A percentile compares a stretch with the other conserved stretches of the same genome.
phyloP scores from a whole-genome alignment of 129 eudicot genomes.

The Scalesia atractyloides region DNA sequence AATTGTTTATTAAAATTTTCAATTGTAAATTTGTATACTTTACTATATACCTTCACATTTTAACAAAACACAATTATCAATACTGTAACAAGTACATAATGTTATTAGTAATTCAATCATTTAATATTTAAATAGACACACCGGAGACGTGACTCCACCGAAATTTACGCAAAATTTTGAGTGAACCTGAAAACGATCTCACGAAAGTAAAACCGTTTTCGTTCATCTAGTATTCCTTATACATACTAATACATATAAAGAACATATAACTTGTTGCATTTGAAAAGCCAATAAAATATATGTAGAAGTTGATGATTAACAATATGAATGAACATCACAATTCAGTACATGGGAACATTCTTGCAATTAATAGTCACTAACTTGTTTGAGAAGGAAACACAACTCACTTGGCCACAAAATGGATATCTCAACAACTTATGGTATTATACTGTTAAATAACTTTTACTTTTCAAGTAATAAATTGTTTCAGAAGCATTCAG shows the following conservation, averaged over 20 bases:
- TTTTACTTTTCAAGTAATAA: background rate
- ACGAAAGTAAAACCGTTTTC: background rate
- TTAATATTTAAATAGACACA: background rate
- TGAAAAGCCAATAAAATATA: background rate
- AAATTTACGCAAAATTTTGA: no score
- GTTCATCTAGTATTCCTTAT: background rate
- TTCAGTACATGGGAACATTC: background rate
- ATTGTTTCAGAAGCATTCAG: constrained; percentile 13
- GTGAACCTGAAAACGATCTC: background rate
- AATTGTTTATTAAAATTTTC: background rate
- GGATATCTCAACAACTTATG: constrained; percentile 11
- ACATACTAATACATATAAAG: background rate
- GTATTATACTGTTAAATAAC: constrained; percentile 1
- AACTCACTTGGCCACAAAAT: constrained; percentile 13
- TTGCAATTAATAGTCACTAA: background rate
- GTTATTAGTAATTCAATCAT: background rate
- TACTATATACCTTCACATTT: background rate
- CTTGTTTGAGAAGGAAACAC: constrained; percentile 15
- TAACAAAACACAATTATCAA: background rate
- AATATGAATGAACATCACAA: background rate
- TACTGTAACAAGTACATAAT: background rate
- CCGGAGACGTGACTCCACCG: background rate
- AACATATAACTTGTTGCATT: background rate
- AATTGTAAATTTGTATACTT: background rate
- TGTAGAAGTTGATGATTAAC: background rate